phyloP scores from a whole-genome alignment of 257 asterid genomes.

The Nicotiana noctiflora region DNA sequence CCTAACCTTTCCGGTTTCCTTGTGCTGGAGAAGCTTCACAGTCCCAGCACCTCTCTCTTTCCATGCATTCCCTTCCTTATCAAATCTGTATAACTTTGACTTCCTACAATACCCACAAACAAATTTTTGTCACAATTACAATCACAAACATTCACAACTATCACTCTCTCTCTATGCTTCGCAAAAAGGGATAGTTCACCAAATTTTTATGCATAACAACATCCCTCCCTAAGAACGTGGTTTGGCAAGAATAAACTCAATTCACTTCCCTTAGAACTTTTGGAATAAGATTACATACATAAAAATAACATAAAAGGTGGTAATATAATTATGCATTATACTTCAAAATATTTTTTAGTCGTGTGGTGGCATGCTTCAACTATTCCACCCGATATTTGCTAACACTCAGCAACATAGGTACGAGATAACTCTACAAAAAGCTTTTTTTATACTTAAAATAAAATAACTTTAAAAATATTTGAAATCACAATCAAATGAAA shows the following conservation, averaged over 20 bases:
- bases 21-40: conserved; percentile 75
- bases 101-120: conserved; percentile 38
- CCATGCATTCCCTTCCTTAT: conserved; percentile 83
- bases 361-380: no score
- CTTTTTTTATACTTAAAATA: background rate
- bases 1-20: conserved; percentile 64
- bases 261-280: background rate
- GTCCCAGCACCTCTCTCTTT: conserved; percentile 91
- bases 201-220: background rate
- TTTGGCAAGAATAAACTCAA: background rate
- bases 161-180: background rate
- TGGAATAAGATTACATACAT: background rate
- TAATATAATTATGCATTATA: background rate
- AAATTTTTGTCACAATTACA: background rate
- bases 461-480: background rate
- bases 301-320: background rate
- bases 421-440: no score
- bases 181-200: background rate
- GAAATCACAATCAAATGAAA: background rate
- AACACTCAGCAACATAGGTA: no score
- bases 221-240: background rate
- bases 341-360: background rate
- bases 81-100: conserved; percentile 83
- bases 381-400: no score
- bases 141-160: conserved; percentile 5